Conservation (phyloP, 192 early-diverging fungal species). For the Chytriomyces confervae region DNA sequence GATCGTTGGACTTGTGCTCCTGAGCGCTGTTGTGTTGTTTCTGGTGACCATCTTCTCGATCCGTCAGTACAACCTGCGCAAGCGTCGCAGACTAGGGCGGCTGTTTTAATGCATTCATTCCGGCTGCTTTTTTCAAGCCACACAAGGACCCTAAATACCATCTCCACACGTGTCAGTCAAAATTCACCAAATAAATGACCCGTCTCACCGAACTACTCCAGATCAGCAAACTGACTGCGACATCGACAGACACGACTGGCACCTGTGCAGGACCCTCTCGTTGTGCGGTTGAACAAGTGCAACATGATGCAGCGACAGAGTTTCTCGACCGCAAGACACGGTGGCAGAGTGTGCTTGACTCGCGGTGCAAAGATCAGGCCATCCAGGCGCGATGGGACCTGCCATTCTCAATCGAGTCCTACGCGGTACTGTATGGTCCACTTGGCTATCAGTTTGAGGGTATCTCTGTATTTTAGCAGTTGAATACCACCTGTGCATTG, state of each 20-base stretch:
- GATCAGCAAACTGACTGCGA: background rate
- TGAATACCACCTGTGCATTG: background rate
- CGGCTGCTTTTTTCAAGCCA: background rate
- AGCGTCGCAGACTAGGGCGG: background rate
- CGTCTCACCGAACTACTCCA: background rate
- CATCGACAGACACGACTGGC: background rate
- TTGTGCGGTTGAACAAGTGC: too few species aligned
- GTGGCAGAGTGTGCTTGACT: too few species aligned
- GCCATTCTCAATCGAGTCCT: background rate
- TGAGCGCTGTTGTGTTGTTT: background rate
- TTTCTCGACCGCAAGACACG: too few species aligned
- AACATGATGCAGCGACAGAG: too few species aligned
- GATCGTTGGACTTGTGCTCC: background rate
- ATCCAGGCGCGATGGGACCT: too few species aligned
- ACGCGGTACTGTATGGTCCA: background rate
- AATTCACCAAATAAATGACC: background rate
- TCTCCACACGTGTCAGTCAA: background rate
- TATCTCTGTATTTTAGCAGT: background rate
- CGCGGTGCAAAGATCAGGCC: too few species aligned
- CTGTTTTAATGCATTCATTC: background rate
- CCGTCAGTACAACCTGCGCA: background rate
- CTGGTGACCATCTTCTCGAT: background rate
- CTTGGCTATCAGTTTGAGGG: background rate
- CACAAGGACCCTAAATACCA: background rate
- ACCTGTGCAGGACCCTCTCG: background rate